These are phyloP conservation scores for Suhomyces sp. DNA, from an alignment of 805 yeast species.

Conservation along the genomic window DNA sequence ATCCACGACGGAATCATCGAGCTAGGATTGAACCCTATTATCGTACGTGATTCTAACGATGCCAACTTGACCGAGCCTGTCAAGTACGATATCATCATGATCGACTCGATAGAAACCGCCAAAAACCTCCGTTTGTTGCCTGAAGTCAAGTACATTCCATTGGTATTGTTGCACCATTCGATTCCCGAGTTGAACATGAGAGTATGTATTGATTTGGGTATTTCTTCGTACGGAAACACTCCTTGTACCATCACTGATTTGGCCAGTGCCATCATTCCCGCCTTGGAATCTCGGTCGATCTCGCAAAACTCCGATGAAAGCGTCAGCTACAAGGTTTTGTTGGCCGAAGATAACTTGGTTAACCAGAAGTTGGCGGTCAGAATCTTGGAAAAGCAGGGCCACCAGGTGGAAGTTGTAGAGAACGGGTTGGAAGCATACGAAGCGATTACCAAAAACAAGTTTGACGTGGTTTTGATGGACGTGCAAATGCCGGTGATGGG, in stretches of 20 bases:
- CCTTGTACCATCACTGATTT: conserved; percentile 81
- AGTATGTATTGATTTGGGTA: conserved; percentile 80
- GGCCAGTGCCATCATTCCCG: conserved; percentile 81
- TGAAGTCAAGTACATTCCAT: conserved; percentile 81
- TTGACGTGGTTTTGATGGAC: conserved; percentile 86
- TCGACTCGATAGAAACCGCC: conserved; percentile 76
- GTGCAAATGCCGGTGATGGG: conserved; percentile 97
- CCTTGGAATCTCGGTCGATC: conserved; percentile 76
- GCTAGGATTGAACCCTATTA: conserved; percentile 60
- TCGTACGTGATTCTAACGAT: conserved; percentile 54
- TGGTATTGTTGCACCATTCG: conserved; percentile 72
- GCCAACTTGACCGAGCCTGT: conserved; percentile 56
- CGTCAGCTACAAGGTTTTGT: conserved; percentile 64
- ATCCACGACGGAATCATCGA: conserved; percentile 50
- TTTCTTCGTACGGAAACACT: conserved; percentile 83
- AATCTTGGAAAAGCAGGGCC: conserved; percentile 82
- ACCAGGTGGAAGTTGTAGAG: conserved; percentile 78
- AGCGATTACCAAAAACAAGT: conserved; percentile 62
- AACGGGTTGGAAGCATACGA: conserved; percentile 82
- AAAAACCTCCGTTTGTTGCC: conserved; percentile 63
- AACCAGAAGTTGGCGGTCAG: conserved; percentile 85
- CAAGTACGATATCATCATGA: conserved; percentile 75
- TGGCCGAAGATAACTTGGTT: conserved; percentile 85
- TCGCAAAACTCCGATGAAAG: conserved; percentile 79
- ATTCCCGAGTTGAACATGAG: conserved; percentile 77